Conservation (phyloP, 1,284 basidiomycete genomes). For the Polyporus tsugae region DNA sequence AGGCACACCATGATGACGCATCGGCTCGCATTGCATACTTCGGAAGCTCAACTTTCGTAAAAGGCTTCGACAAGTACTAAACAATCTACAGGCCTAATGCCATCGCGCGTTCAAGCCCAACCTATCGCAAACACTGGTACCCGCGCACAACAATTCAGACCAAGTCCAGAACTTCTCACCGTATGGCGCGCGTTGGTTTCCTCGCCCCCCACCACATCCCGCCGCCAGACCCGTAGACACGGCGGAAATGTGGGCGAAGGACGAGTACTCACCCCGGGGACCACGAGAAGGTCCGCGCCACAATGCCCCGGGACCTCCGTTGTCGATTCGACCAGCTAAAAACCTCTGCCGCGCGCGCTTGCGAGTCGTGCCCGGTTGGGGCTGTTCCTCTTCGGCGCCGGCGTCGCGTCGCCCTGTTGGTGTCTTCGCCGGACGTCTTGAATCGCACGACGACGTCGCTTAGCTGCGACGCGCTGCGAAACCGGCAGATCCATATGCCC, state of each 20-base stretch:
- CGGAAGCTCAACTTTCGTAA: no score
- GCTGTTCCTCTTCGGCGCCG: conserved; percentile 10
- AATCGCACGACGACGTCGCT: conserved; percentile 12
- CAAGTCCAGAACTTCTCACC: not conserved
- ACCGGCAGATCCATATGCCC: conserved; percentile 9
- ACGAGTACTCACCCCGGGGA: conserved; percentile 33
- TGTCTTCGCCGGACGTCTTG: conserved; percentile 21
- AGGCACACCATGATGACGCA: no score
- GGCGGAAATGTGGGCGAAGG: not conserved
- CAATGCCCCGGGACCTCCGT: conserved; percentile 27
- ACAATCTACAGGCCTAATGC: no score
- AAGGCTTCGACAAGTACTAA: no score
- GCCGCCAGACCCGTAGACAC: not conserved
- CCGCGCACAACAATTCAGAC: no score
- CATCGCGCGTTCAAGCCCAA: not conserved
- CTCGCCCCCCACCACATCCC: conserved; percentile 12
- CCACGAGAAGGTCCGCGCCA: conserved; percentile 34
- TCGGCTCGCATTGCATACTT: no score
- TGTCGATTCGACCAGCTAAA: conserved; percentile 14
- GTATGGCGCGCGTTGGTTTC: conserved; percentile 31
- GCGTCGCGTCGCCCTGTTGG: conserved; percentile 18
- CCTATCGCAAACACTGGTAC: not conserved
- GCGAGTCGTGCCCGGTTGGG: conserved; percentile 16
- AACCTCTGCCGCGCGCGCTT: conserved; percentile 30
- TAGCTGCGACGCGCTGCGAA: no score